Percentiles rank a stretch among this genome's conserved stretches.
Evolutionary conservation across 1,139 yeast genomes (phyloP).

Genomic region (Kazachstania sp.): DNA sequence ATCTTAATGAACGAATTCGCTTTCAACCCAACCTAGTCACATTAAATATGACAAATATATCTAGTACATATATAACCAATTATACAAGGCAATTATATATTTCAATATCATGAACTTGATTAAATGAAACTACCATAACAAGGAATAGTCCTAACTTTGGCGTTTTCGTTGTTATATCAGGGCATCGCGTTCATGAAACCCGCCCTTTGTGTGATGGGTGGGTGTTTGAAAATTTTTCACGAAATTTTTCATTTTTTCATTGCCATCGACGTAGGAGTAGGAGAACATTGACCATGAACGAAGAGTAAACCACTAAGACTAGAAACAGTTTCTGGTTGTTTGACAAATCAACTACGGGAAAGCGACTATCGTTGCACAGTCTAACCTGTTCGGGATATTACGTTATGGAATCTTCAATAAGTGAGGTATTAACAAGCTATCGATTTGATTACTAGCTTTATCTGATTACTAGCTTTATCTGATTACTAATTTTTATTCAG

Average conservation of each 20-base stretch:
- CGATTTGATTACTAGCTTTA: too few species aligned
- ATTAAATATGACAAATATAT: neutral
- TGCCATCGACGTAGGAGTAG: neutral
- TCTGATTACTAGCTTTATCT: too few species aligned
- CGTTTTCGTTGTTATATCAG: too few species aligned
- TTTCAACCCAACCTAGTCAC: conserved; percentile 41
- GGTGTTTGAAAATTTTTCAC: conserved; percentile 5
- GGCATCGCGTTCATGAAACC: too few species aligned
- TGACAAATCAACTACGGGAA: too few species aligned
- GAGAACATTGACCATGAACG: too few species aligned
- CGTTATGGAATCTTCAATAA: neutral
- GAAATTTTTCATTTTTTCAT: neutral
- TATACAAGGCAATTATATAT: neutral
- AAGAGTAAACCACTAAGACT: neutral
- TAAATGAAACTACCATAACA: neutral
- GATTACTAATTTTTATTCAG: too few species aligned
- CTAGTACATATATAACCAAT: neutral
- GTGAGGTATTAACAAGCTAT: neutral
- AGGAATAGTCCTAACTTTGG: too few species aligned
- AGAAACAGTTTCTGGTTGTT: neutral
- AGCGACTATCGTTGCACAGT: neutral
- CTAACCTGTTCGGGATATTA: neutral
- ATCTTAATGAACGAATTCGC: conserved; percentile 93
- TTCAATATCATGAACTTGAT: neutral
- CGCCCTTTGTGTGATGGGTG: neutral